Conservation (phyloP, 78 protist genomes). For the Polysphondylium violaceum region DNA sequence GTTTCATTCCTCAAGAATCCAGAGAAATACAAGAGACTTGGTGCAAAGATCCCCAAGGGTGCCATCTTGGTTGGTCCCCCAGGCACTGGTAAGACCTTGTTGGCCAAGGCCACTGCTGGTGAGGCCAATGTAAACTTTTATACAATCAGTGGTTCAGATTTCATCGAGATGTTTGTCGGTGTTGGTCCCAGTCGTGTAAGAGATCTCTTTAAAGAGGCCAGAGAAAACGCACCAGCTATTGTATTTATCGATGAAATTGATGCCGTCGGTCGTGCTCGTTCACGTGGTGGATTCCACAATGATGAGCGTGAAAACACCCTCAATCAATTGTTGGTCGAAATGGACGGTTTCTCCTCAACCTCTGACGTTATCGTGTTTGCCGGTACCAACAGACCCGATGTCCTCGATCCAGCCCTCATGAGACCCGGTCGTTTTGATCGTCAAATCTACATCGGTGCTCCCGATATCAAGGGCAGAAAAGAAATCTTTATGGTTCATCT, state of each 20-base stretch:
- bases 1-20: slow-evolving; percentile 94
- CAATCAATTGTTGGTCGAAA: slow-evolving; percentile 96
- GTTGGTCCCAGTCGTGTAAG: slow-evolving; percentile 95
- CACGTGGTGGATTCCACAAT: slow-evolving; percentile 73
- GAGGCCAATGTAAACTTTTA: slow-evolving; percentile 91
- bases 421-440: slow-evolving; percentile 99
- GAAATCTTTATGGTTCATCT: slow-evolving; percentile 95
- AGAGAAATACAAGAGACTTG: slow-evolving; percentile 82
- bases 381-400: slow-evolving; percentile 94
- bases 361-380: slow-evolving; percentile 96
- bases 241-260: slow-evolving; percentile 96
- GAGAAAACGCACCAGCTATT: slow-evolving; percentile 89
- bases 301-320: slow-evolving; percentile 95
- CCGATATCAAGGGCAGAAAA: slow-evolving; percentile 91
- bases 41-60: slow-evolving; percentile 93
- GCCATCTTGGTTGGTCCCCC: slow-evolving; percentile 96
- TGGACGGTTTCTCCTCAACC: slow-evolving; percentile 94
- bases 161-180: slow-evolving; percentile 96
- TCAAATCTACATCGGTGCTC: slow-evolving; percentile 90
- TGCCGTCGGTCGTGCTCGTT: slow-evolving; percentile 88
- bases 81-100: slow-evolving; percentile 91
- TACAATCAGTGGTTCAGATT: slow-evolving; percentile 94
- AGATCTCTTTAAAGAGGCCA: slow-evolving; percentile 78
- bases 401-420: slow-evolving; percentile 96
- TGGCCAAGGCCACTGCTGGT: slow-evolving; percentile 87